Base-by-base conservation (phyloP, 2,329 filamentous ascomycete genomes). In the Colletotrichum sp. region DNA sequence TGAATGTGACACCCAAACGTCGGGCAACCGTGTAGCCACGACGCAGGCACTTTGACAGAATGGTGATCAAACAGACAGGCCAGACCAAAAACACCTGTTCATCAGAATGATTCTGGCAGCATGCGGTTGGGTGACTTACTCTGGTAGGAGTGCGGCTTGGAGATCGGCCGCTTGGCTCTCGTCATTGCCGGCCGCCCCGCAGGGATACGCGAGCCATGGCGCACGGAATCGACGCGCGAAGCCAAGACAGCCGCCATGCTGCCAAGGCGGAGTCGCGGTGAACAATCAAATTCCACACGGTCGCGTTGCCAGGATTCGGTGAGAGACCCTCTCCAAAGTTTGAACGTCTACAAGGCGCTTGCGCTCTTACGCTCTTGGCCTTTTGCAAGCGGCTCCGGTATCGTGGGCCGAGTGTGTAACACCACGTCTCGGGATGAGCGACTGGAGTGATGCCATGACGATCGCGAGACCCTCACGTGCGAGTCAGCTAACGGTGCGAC, bases 111-210 rank as follows among this genome's bases (percentile, higher is more conserved):
- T 27, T 21, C 11, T 24, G 27, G 29, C 31, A 51, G 51, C 62
- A 63, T 31, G 21, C 71, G 72, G 62, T 71, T 72, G 72, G 72
- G 58, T 31, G 51, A 33, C 21, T 63, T 15, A 21, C 43, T 47
- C n/a, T 47, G 43, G 43, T 47, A 21, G 43, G 43, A 15, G 43
- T 72, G 68, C 51, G 72, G 47, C 72, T 67, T 74, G 29, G 34
- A 33, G 72, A 74, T 74, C 72, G 62, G 13, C 72, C 24, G 54
- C 72, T 74, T 74, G 72, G 72, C 72, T 58, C 16, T 54, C 72
- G 72, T 74, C 72, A 74, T 74, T 31, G 34, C 27, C 57, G 33
- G 47, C 29, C 24, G 68, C 21, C 16, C 33, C 36, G 47, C 68
- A 74, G 72, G 71, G 72, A 62, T 71, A 24, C 13, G 68, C 62